These are phyloP conservation scores for Zizania palustris DNA, from an alignment of 202 grass and related monocot species.

Conservation along the genomic window DNA sequence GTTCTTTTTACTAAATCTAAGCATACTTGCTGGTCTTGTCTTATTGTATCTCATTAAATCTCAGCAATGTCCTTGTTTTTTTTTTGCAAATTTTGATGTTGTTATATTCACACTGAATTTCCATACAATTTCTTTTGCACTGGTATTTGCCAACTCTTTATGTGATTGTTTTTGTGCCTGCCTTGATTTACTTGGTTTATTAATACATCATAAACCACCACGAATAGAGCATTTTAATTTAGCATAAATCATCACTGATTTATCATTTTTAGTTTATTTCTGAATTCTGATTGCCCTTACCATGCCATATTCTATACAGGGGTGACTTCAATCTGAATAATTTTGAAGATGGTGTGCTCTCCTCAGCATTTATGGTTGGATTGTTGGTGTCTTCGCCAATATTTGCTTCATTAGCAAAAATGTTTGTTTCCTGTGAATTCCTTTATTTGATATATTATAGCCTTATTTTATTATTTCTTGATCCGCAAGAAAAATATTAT, in stretches of 20 bases:
- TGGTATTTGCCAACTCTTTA: not conserved
- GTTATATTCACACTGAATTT: not conserved
- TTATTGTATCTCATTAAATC: conserved; percentile 19
- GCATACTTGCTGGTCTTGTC: not conserved
- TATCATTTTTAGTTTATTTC: conserved; percentile 15
- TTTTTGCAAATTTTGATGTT: conserved; percentile 12
- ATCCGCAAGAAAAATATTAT: not conserved
- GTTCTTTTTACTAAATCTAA: not conserved
- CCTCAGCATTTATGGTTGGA: conserved; percentile 98
- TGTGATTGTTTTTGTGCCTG: not conserved
- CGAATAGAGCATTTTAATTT: not conserved
- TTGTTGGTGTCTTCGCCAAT: conserved; percentile 81
- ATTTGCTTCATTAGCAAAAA: conserved; percentile 90
- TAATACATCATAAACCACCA: not conserved
- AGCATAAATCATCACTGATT: not conserved
- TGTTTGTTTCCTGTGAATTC: conserved; percentile 46
- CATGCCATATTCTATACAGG: conserved; percentile 44
- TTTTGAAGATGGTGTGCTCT: conserved; percentile 93
- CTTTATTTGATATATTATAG: conserved; percentile 16
- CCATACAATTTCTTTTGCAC: conserved; percentile 19
- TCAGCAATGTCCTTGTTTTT: not conserved
- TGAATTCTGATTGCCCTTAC: conserved; percentile 20
- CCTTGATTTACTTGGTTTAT: conserved; percentile 4
- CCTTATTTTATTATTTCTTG: conserved; percentile 24
- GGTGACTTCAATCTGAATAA: conserved; percentile 85